A percentile compares a stretch with the other conserved stretches of the same genome.
Evolutionary conservation across 2,329 filamentous ascomycete genomes (phyloP).

Genomic region (Keithomyces neogunnii): DNA sequence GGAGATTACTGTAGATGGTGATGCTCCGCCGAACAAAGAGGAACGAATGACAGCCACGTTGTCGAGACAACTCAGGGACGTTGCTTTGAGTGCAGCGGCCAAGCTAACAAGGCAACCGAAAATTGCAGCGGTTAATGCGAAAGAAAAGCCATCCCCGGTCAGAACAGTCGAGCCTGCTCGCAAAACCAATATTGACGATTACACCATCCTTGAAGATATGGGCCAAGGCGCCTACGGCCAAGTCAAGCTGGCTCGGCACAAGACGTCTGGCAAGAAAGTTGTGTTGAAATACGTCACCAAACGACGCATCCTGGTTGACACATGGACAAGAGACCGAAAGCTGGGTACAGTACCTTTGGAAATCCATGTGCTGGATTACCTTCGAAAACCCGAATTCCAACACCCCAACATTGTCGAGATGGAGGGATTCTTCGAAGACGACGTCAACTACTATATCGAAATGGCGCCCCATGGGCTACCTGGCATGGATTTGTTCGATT

Average conservation of each 20-base stretch:
- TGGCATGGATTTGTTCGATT: constrained; percentile 98
- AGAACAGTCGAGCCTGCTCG: constrained; percentile 28
- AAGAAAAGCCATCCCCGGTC: constrained; percentile 24
- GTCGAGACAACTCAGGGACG: constrained; percentile 49
- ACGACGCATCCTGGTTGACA: constrained; percentile 91
- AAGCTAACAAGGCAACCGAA: constrained; percentile 38
- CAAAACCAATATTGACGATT: constrained; percentile 86
- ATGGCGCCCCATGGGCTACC: constrained; percentile 93
- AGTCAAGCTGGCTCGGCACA: constrained; percentile 88
- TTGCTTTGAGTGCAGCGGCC: constrained; percentile 44
- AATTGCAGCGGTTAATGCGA: constrained; percentile 18
- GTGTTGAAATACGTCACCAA: constrained; percentile 98
- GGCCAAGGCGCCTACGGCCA: constrained; percentile 96
- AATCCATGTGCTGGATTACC: constrained; percentile 92
- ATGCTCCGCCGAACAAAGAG: constrained; percentile 32
- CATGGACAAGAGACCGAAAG: constrained; percentile 89
- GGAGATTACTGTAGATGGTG: constrained; percentile 46
- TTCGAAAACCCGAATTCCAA: constrained; percentile 62
- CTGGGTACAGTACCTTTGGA: constrained; percentile 93
- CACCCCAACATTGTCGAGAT: constrained; percentile 67
- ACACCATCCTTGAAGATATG: constrained; percentile 93
- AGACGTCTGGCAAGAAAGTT: constrained; percentile 71
- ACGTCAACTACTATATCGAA: constrained; percentile 95
- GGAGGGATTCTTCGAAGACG: constrained; percentile 69
- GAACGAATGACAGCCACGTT: constrained; percentile 35